These are phyloP conservation scores for Inosperma sp. DNA, from an alignment of 768 basidiomycete genomes.

Conservation along the genomic window DNA sequence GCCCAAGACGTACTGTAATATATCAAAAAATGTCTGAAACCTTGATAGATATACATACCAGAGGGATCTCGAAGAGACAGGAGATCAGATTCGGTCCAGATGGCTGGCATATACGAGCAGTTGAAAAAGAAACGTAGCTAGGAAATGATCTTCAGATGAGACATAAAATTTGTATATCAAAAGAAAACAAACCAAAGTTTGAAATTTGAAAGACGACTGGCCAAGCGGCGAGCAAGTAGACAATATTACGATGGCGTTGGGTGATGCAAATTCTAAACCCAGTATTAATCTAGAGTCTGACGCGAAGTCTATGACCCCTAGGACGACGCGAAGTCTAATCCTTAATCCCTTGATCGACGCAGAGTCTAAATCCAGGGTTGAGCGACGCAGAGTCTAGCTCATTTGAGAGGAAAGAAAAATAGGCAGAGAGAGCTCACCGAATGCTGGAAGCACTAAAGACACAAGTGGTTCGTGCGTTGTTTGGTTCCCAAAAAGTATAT, in stretches of 20 bases:
- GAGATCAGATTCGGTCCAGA: slow-evolving; percentile 5
- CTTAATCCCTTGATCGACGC: not conserved
- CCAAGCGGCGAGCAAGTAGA: not conserved
- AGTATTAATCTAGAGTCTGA: not conserved
- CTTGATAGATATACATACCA: not conserved
- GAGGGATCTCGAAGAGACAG: not conserved
- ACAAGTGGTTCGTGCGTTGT: too few relatives aligned
- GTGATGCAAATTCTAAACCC: not conserved
- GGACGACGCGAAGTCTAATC: not conserved
- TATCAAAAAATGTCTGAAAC: not conserved
- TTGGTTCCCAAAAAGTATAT: not conserved
- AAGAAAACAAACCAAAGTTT: not conserved
- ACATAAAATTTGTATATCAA: not conserved
- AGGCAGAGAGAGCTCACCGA: too few relatives aligned
- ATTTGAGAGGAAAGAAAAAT: not conserved
- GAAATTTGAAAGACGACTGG: not conserved
- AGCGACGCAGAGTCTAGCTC: not conserved
- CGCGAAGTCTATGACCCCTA: not conserved
- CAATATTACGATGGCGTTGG: not conserved
- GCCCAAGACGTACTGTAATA: slow-evolving; percentile 1
- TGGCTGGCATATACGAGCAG: not conserved
- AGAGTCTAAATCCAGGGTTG: not conserved
- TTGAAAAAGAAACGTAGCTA: not conserved
- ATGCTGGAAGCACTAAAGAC: too few relatives aligned
- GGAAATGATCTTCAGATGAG: not conserved